Evolutionary conservation across 805 yeast species (phyloP).

Genomic region (Sugiyamaella floridensis): DNA sequence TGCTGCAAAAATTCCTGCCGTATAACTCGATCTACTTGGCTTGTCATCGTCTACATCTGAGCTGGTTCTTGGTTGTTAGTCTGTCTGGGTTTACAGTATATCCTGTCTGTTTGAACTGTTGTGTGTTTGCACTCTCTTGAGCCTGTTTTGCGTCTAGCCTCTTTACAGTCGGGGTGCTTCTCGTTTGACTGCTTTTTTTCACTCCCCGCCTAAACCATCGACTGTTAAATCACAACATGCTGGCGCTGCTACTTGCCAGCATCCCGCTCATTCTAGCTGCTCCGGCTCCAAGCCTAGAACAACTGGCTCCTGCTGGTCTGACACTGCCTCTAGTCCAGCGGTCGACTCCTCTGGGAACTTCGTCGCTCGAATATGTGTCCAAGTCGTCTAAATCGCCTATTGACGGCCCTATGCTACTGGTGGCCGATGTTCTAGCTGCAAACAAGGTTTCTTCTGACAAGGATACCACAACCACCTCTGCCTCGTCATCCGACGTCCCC

Average conservation of each 20-base stretch:
- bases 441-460: background rate
- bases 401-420: conserved; percentile 10
- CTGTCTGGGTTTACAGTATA: no score
- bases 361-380: background rate
- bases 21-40: background rate
- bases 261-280: background rate
- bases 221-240: background rate
- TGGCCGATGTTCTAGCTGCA: conserved; percentile 12
- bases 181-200: background rate
- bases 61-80: no score
- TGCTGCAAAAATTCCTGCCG: background rate
- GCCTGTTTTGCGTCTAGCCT: no score
- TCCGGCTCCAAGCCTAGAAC: background rate
- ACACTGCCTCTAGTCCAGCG: background rate
- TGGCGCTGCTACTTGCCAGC: background rate
- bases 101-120: no score
- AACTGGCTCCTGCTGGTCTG: background rate
- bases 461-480: background rate
- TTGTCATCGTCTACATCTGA: no score
- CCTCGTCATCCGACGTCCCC: background rate
- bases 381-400: background rate
- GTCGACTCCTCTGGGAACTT: conserved; percentile 1
- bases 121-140: no score
- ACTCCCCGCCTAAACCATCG: background rate
- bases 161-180: no score